Base-by-base conservation (phyloP, 2,329 filamentous ascomycete species). In the Exophiala dermatitidis region DNA sequence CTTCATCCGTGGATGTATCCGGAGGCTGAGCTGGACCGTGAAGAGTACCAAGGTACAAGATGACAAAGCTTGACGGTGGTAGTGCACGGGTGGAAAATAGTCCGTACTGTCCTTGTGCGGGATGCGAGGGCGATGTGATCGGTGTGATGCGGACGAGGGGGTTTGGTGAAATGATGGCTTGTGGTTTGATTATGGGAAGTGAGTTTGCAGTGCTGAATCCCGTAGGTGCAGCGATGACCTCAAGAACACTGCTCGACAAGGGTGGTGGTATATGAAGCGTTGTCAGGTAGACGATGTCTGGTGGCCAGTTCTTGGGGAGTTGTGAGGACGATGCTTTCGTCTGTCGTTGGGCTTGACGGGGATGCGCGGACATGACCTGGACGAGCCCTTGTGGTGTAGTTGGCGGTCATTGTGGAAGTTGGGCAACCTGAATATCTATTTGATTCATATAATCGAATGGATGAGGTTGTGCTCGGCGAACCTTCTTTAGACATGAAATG, bases 21-120 rank as follows among this genome's bases (percentile, higher is more conserved):
- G n/a, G n/a, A n/a, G n/a, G n/a, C n/a, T n/a, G n/a, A n/a, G n/a
- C n/a, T n/a, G n/a, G 12, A 5, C n/a, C 68, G 62, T 79, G 77
- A 19, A 77, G 68, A 43, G 67, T 69, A 19, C 77, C 77, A 26
- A 77, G 61, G 56, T 79, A 79, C 10, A 73, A 67, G n/a, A 77
- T 60, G 36, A 79, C 71, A 59, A 78, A 74, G 0, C 67, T 65
- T 40, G 69, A 71, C 10, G 77, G 74, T 4, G 64, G 58, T 1
- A 78, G 68, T 67, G 53, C 3, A 74, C 77, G 10, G 74, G 76
- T 58, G 78, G 77, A 6, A 65, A 66, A 5, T 64, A 56, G 53
- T 64, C 65, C 33, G 63, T 57, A 49, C 77, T 79, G 75, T 9
- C 71, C 70, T 48, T 68, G 52, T 2, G 76, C 77, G 8, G 77